A percentile compares a stretch with the other conserved stretches of the same genome.
phyloP scores from a whole-genome alignment of 257 asterid species.

The Solanum chiquidenum region DNA sequence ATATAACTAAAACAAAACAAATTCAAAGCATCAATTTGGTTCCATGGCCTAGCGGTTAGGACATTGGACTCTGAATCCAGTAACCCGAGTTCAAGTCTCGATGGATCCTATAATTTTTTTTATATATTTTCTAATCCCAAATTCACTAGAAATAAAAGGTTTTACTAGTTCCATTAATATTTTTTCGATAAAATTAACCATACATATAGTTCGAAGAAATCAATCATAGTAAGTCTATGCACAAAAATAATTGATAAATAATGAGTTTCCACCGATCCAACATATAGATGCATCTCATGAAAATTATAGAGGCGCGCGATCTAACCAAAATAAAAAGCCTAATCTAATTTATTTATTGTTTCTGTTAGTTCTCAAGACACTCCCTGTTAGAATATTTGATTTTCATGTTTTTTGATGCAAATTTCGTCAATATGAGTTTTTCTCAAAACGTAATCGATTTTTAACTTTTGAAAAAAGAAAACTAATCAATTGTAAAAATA shows the following conservation, averaged over 20 bases:
- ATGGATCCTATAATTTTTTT: not conserved
- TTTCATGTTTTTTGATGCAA: too few species aligned
- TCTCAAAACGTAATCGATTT: not conserved
- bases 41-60: constrained; percentile 35
- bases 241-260: not conserved
- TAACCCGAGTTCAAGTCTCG: constrained; percentile 32
- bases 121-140: not conserved
- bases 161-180: not conserved
- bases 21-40: rapidly evolving
- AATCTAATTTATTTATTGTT: too few species aligned
- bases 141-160: not conserved
- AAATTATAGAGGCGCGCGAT: not conserved
- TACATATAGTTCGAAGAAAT: too few species aligned
- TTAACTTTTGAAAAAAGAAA: not conserved
- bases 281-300: not conserved
- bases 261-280: not conserved
- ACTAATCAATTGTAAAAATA: not conserved
- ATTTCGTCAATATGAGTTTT: not conserved
- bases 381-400: not conserved
- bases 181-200: not conserved
- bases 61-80: constrained; percentile 39
- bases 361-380: not conserved
- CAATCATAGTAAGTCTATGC: not conserved
- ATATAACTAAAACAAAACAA: not conserved
- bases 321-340: not conserved